A percentile compares a stretch with the other conserved stretches of the same genome.
Conservation (phyloP, 805 yeast species). For the Spathaspora sp. region DNA sequence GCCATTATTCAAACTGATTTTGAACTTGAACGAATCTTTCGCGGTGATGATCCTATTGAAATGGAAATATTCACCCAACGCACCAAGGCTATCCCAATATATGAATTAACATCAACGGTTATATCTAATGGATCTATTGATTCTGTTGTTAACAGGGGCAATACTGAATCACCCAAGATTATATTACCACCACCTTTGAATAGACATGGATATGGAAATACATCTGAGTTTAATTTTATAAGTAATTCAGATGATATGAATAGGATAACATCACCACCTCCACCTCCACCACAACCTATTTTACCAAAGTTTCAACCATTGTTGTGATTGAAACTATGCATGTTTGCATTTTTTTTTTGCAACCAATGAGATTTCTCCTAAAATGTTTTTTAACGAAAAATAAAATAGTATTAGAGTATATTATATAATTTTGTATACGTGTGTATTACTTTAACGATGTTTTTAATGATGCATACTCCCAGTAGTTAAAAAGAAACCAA, state of each 20-base stretch:
- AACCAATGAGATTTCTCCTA: not conserved
- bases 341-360: not conserved
- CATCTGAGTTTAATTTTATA: conserved; percentile 6
- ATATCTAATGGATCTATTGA: not conserved
- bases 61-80: conserved; percentile 35
- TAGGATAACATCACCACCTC: conserved; percentile 3
- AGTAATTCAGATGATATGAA: conserved; percentile 12
- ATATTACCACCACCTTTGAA: conserved; percentile 7
- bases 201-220: conserved; percentile 6
- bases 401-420: not conserved
- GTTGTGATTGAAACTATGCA: conserved; percentile 7
- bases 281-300: conserved; percentile 25
- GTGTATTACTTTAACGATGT: not conserved
- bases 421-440: not conserved
- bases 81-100: conserved; percentile 31
- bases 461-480: not conserved
- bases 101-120: conserved; percentile 15
- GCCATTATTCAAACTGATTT: conserved; percentile 26
- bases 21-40: conserved; percentile 37
- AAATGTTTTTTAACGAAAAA: not conserved
- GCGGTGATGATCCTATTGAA: conserved; percentile 25
- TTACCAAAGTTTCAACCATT: conserved; percentile 32
- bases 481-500: not conserved
- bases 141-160: not conserved
- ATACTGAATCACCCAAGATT: conserved; percentile 8